Conservation (phyloP, 768 basidiomycete species). For the Vararia minispora region DNA sequence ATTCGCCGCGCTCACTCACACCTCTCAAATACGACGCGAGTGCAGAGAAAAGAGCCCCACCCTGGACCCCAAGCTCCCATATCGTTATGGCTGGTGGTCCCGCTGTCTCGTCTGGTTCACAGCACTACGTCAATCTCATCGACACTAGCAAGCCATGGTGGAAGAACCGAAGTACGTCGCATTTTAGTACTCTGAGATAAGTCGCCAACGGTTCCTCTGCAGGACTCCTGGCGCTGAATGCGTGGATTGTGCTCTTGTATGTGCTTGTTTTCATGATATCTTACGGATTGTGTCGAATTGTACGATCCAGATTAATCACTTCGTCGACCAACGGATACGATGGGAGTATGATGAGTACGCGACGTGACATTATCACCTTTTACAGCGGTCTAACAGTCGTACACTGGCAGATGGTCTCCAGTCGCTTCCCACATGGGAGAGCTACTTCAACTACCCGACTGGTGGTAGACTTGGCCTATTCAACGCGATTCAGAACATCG, state of each 20-base stretch:
- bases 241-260: constrained; percentile 16
- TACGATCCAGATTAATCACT: constrained; percentile 21
- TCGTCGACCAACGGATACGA: constrained; percentile 25
- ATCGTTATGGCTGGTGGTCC: too few relatives aligned
- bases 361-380: not conserved
- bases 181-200: too few relatives aligned
- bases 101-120: too few relatives aligned
- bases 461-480: constrained; percentile 21
- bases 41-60: too few relatives aligned
- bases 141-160: constrained; percentile 12
- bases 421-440: constrained; percentile 20
- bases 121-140: constrained; percentile 9
- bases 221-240: constrained; percentile 15
- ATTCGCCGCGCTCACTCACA: too few relatives aligned
- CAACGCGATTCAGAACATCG: constrained; percentile 48
- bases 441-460: constrained; percentile 18
- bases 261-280: not conserved
- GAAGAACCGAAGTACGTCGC: constrained; percentile 13
- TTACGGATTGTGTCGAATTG: not conserved
- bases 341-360: constrained; percentile 18
- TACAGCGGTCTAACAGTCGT: not conserved
- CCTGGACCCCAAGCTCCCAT: too few relatives aligned
- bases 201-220: too few relatives aligned
- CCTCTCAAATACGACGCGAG: too few relatives aligned
- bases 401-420: constrained; percentile 21